Evolutionary conservation across 2,329 filamentous ascomycete genomes (phyloP).

Genomic region (Neospermospora avenae): DNA sequence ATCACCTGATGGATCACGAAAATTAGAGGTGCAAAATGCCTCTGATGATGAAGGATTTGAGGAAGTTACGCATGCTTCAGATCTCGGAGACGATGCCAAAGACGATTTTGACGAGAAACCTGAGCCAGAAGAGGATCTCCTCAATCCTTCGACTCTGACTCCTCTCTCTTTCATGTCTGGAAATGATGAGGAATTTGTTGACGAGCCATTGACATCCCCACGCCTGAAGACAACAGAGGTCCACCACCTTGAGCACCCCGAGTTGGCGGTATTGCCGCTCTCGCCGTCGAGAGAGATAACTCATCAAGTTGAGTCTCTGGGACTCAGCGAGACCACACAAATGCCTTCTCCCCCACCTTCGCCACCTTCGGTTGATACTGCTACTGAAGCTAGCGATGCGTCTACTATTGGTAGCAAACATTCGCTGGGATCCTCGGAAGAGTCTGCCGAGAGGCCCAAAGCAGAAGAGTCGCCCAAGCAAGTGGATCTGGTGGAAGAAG

Average conservation of each 20-base stretch:
- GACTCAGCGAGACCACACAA: slow-evolving; percentile 28
- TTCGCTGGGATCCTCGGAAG: slow-evolving; percentile 27
- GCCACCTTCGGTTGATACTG: slow-evolving; percentile 22
- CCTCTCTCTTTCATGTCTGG: slow-evolving; percentile 49
- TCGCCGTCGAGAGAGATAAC: slow-evolving; percentile 48
- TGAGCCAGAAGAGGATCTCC: slow-evolving; percentile 49
- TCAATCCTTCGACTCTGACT: slow-evolving; percentile 33
- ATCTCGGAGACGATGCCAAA: slow-evolving; percentile 70
- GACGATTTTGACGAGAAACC: slow-evolving; percentile 62
- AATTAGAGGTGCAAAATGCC: slow-evolving; percentile 73
- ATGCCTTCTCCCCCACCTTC: slow-evolving; percentile 29
- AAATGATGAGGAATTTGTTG: slow-evolving; percentile 72
- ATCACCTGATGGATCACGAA: slow-evolving; percentile 64
- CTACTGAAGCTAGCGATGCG: slow-evolving; percentile 18
- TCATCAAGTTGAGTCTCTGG: slow-evolving; percentile 30
- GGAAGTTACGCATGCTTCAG: slow-evolving; percentile 70
- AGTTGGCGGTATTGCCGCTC: slow-evolving; percentile 54
- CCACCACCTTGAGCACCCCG: slow-evolving; percentile 50
- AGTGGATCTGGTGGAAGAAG: slow-evolving; percentile 5
- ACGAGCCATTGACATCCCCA: slow-evolving; percentile 71
- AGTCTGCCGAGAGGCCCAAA: slow-evolving; percentile 21
- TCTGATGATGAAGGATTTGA: slow-evolving; percentile 92
- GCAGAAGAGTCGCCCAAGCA: slow-evolving; percentile 14
- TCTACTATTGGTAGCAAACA: slow-evolving; percentile 16
- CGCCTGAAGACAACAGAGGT: slow-evolving; percentile 58